A percentile compares a stretch with the other conserved stretches of the same genome.
Evolutionary conservation across 208 protist genomes (phyloP).

Genomic region (Leishmania guyanensis): DNA sequence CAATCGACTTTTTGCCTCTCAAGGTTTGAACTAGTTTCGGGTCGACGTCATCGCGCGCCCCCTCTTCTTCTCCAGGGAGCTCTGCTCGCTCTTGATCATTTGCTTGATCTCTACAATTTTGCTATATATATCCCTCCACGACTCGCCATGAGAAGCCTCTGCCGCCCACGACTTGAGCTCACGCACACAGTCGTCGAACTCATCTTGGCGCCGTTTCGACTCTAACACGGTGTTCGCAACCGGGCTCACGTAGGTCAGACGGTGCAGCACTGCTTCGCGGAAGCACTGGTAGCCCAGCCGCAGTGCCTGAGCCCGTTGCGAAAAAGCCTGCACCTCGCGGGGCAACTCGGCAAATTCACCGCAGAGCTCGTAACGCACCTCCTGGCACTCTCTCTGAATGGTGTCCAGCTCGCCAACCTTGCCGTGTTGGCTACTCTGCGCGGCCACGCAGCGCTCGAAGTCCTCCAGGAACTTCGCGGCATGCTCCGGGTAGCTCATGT

Average conservation of each 20-base stretch:
- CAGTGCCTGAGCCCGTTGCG: slow-evolving; percentile 49
- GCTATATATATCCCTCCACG: slow-evolving; percentile 77
- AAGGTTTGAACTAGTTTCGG: neutral
- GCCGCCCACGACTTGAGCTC: slow-evolving; percentile 80
- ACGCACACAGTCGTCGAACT: slow-evolving; percentile 70
- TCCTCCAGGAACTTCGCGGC: slow-evolving; percentile 44
- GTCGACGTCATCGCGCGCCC: slow-evolving; percentile 23
- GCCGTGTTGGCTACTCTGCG: slow-evolving; percentile 16
- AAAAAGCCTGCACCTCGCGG: slow-evolving; percentile 52
- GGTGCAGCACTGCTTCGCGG: slow-evolving; percentile 65
- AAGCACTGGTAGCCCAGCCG: slow-evolving; percentile 76
- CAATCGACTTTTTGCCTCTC: neutral
- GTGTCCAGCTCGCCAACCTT: slow-evolving; percentile 17
- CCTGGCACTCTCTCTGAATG: slow-evolving; percentile 12
- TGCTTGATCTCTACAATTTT: slow-evolving; percentile 75
- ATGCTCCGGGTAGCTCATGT: slow-evolving; percentile 53
- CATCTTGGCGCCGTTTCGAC: slow-evolving; percentile 73
- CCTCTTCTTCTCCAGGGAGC: slow-evolving; percentile 25
- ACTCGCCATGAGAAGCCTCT: slow-evolving; percentile 60
- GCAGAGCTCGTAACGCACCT: slow-evolving; percentile 22
- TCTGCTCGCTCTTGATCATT: slow-evolving; percentile 67
- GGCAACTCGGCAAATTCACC: slow-evolving; percentile 37
- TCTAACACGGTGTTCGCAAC: slow-evolving; percentile 51
- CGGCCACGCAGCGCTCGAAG: slow-evolving; percentile 23
- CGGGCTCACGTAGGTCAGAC: slow-evolving; percentile 74